These are phyloP conservation scores for Suaeda aralocaspica DNA, from an alignment of 148 eudicot species.

Conservation along the genomic window DNA sequence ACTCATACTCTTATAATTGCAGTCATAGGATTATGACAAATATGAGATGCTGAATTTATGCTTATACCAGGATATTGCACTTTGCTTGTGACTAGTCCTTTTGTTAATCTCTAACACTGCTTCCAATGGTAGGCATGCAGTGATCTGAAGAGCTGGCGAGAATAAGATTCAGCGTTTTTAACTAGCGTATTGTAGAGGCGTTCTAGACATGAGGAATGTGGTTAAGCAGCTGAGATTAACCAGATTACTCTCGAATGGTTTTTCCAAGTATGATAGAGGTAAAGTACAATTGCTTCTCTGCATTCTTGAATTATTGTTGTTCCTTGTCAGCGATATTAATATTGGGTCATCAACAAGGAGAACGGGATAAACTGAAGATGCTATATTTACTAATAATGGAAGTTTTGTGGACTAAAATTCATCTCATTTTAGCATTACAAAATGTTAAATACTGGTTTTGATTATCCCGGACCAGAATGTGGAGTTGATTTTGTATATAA, in stretches of 20 bases:
- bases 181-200: slow-evolving; percentile 7
- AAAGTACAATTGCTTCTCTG: slow-evolving; percentile 8
- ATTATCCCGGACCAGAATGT: background rate
- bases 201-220: slow-evolving; percentile 36
- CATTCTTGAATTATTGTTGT: no score
- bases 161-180: background rate
- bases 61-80: no score
- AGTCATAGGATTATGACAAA: no score
- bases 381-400: background rate
- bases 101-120: background rate
- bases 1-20: no score
- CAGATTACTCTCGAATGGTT: slow-evolving; percentile 26
- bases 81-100: background rate
- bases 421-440: background rate
- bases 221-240: slow-evolving; percentile 41
- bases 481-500: background rate
- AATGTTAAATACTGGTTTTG: background rate
- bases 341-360: background rate
- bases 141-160: background rate
- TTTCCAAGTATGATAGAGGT: slow-evolving; percentile 41
- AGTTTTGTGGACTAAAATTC: background rate
- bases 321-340: no score
- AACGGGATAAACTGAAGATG: background rate
- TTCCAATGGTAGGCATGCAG: background rate
- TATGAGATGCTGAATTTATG: background rate